Conservation (phyloP, 306 rosid genomes). For the Rubus idaeus region DNA sequence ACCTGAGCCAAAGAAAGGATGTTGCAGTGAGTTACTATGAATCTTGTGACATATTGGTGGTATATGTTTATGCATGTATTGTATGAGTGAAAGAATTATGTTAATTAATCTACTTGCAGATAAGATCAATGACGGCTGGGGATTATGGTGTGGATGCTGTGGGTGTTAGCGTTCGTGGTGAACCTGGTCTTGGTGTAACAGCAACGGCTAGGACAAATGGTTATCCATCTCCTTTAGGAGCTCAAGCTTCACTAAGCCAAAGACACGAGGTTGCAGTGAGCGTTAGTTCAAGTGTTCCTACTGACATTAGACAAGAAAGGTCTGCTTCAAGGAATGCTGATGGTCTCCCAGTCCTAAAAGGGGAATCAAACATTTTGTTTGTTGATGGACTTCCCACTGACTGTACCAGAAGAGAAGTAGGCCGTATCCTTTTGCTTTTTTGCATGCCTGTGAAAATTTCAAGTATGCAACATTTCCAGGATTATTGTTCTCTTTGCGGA, state of each 20-base stretch:
- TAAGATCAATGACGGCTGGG: slow-evolving; percentile 33
- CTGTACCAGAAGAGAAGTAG: slow-evolving; percentile 89
- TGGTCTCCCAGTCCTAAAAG: slow-evolving; percentile 27
- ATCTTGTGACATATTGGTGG: neutral
- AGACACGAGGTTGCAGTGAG: slow-evolving; percentile 37
- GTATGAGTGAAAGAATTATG: neutral
- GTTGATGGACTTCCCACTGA: slow-evolving; percentile 73
- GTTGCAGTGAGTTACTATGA: neutral
- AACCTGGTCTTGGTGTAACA: slow-evolving; percentile 31
- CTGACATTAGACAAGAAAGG: slow-evolving; percentile 39
- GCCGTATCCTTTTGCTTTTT: slow-evolving; percentile 67
- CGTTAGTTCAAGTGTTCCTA: slow-evolving; percentile 35
- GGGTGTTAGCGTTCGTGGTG: slow-evolving; percentile 39
- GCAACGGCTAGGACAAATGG: slow-evolving; percentile 28
- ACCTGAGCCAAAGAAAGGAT: neutral
- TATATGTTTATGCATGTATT: neutral
- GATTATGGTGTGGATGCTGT: slow-evolving; percentile 42
- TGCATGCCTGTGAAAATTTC: slow-evolving; percentile 14
- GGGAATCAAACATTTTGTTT: slow-evolving; percentile 66
- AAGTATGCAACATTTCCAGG: neutral
- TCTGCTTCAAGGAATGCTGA: slow-evolving; percentile 35
- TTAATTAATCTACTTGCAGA: slow-evolving; percentile 36
- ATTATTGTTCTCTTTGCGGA: neutral
- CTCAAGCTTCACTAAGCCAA: slow-evolving; percentile 24
- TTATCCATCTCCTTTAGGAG: slow-evolving; percentile 40